Evolutionary conservation across 208 protist genomes (phyloP).

Genomic region (Acanthamoeba lenticulata): DNA sequence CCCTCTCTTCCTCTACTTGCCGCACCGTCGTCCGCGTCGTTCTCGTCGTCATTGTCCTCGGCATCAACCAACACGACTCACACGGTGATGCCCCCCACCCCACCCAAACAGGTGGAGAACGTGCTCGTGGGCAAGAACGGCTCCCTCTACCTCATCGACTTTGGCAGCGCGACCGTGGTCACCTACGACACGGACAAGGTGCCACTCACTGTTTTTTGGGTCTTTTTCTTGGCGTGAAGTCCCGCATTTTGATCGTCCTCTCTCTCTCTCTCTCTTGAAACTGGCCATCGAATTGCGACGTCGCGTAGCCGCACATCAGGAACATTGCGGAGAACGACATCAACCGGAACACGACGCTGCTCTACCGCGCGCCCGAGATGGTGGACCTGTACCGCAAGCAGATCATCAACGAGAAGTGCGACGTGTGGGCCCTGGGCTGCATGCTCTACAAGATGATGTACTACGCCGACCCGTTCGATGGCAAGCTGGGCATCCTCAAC

Average conservation of each 20-base stretch:
- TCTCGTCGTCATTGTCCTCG: no score
- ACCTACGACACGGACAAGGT: slow-evolving; percentile 32
- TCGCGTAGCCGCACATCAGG: no score
- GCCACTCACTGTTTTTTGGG: no score
- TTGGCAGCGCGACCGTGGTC: slow-evolving; percentile 89
- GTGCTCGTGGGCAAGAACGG: slow-evolving; percentile 87
- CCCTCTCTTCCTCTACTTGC: neutral
- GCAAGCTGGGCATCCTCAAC: slow-evolving; percentile 82
- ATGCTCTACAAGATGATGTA: slow-evolving; percentile 96
- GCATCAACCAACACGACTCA: neutral
- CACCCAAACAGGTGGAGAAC: slow-evolving; percentile 90
- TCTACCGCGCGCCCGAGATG: slow-evolving; percentile 94
- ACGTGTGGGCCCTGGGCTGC: slow-evolving; percentile 96
- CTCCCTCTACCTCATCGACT: slow-evolving; percentile 94
- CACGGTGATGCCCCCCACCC: neutral
- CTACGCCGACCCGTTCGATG: slow-evolving; percentile 92
- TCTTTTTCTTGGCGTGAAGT: no score
- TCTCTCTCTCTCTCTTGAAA: slow-evolving; percentile 1
- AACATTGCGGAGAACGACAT: slow-evolving; percentile 80
- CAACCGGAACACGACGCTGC: slow-evolving; percentile 92
- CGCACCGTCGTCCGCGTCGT: slow-evolving; percentile 17
- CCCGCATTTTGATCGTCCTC: no score
- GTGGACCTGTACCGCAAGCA: slow-evolving; percentile 92
- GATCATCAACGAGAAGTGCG: slow-evolving; percentile 92
- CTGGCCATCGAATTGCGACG: slow-evolving; percentile 73